Conservation (phyloP, 768 basidiomycete genomes). For the Heimioporus sp. region DNA sequence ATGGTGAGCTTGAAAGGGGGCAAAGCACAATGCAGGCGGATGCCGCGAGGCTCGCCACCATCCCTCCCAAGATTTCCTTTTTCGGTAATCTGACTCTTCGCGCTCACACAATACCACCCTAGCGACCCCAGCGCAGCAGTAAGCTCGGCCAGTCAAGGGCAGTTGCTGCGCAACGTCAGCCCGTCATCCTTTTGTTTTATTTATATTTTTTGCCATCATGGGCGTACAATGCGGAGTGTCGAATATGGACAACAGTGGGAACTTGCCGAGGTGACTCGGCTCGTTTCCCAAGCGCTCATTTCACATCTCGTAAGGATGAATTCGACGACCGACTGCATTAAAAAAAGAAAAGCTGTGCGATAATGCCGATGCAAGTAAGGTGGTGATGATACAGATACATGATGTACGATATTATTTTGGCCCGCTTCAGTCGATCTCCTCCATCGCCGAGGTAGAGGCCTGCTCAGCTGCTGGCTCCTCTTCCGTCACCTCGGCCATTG, state of each 20-base stretch:
- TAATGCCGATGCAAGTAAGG: conserved; percentile 24
- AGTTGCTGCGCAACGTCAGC: too few species aligned
- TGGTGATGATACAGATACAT: conserved; percentile 27
- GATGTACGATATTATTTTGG: conserved; percentile 3
- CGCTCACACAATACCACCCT: too few species aligned
- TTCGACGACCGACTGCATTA: too few species aligned
- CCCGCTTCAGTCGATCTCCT: conserved; percentile 82
- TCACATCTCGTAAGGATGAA: too few species aligned
- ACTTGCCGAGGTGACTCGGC: too few species aligned
- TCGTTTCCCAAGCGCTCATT: too few species aligned
- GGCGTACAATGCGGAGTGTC: conserved; percentile 25
- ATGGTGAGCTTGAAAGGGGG: conserved; percentile 22
- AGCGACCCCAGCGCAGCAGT: too few species aligned
- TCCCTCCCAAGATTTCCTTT: conserved; percentile 10
- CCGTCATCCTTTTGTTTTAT: too few species aligned
- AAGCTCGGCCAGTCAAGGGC: too few species aligned
- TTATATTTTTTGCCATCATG: background rate
- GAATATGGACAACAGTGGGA: too few species aligned
- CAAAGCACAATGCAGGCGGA: conserved; percentile 17
- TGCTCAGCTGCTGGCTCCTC: conserved; percentile 55
- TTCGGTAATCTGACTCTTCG: conserved; percentile 26
- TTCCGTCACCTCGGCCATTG: conserved; percentile 33
- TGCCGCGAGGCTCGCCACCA: conserved; percentile 21
- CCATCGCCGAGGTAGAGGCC: conserved; percentile 83
- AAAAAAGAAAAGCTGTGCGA: conserved; percentile 20